These are phyloP conservation scores for Ambrosia artemisiifolia DNA, from an alignment of 129 eudicot genomes.

Conservation along the genomic window DNA sequence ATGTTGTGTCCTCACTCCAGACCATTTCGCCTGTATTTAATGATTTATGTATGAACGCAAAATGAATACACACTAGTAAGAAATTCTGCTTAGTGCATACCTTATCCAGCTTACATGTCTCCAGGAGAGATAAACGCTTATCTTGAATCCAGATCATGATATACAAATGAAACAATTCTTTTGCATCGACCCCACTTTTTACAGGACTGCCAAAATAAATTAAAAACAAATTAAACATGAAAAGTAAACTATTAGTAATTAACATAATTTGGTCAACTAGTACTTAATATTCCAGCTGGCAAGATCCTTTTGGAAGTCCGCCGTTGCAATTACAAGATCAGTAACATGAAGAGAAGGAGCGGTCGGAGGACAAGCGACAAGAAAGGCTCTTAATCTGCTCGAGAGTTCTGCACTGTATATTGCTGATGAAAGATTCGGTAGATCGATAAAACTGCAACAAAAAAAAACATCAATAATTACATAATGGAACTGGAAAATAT, in stretches of 20 bases:
- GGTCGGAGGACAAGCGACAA: slow-evolving; percentile 78
- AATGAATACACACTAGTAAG: not conserved
- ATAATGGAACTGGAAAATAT: too few species aligned
- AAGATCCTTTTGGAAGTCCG: slow-evolving; percentile 86
- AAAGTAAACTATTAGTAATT: slow-evolving; percentile 12
- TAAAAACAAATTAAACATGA: slow-evolving; percentile 2
- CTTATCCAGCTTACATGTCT: slow-evolving; percentile 78
- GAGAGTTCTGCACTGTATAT: slow-evolving; percentile 81
- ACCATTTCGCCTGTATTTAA: slow-evolving; percentile 59
- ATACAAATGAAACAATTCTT: slow-evolving; percentile 78
- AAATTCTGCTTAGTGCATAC: slow-evolving; percentile 25
- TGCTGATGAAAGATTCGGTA: slow-evolving; percentile 76
- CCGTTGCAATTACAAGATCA: slow-evolving; percentile 80
- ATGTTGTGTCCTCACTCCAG: slow-evolving; percentile 70
- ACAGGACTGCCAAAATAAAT: slow-evolving; percentile 54
- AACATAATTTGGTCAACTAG: not conserved
- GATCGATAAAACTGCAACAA: slow-evolving; percentile 68
- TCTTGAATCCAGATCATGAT: slow-evolving; percentile 83
- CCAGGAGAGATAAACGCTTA: slow-evolving; percentile 68
- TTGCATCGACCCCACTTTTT: slow-evolving; percentile 80
- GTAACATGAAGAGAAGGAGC: slow-evolving; percentile 64
- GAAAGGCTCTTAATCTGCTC: slow-evolving; percentile 66
- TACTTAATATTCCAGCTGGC: slow-evolving; percentile 72
- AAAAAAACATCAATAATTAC: not conserved
- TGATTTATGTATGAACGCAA: not conserved